Base-by-base conservation (phyloP, 805 yeast species). In the Hanseniaspora hatyaiensis region DNA sequence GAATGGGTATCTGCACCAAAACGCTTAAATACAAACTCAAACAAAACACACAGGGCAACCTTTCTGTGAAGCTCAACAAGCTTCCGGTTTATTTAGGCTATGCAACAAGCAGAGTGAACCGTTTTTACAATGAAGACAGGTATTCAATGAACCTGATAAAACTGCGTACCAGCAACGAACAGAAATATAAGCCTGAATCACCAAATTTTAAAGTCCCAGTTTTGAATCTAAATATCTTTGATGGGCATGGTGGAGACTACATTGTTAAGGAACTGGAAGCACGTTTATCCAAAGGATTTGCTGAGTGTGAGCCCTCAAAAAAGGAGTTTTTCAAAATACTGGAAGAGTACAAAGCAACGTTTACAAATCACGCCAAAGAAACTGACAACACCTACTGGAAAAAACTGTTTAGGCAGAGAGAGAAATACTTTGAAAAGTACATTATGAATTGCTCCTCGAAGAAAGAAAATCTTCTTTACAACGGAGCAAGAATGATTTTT, bases 201-300 rank as follows among this genome's bases (percentile, higher is more conserved):
- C n/a, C n/a, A n/a, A n/a, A n/a, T n/a, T n/a, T n/a, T n/a, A n/a
- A n/a, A n/a, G n/a, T 36, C 6, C 51, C 62, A 1, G 77, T 79
- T 16, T 82, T 89, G 65, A 77, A 75, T 54, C 78, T 84, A 56
- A 75, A 77, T 39, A 72, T 92, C 1, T 87, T 83, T 62, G 98
- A 92, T 64, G 98, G 98, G 8, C 98, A 92, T 64, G 98, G 97
- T 6, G 94, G 95, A 19, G 71, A 69, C 20, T 78, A 79, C 47
- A 84, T 95, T 56, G 71, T 87, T 39, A 70, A 67, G 20, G 82
- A 72, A 56, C 66, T 88, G 11, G 65, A 70, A 18, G 62, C 69
- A 3, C 67, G 77, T 47, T 67, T 92, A 26, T 77, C 70, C 48
- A 59, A 58, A 53, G 70, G 61, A 55, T 74, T 74, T 59, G 94